Evolutionary conservation across 352 stramenopile species (phyloP), one percentile per base, ranked within the genome.

Genomic region (Thraustotheca clavata): DNA sequence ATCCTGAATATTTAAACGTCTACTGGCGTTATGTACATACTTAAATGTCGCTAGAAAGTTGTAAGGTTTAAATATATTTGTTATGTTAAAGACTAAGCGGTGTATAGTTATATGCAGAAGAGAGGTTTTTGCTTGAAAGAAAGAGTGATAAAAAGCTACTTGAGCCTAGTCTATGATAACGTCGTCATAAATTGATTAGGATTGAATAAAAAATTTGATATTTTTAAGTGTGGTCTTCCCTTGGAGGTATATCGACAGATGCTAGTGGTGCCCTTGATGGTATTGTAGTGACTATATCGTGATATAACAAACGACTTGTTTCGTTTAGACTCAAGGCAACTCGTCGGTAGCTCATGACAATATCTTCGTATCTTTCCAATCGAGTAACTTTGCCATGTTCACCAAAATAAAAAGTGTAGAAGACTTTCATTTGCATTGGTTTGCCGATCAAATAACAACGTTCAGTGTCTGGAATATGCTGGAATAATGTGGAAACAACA

Each of bases 321-420:
- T 52, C 43, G 8, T 9, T 18, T 14, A 52, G 43, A 18, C 43
- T 52, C 43, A 31, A 31, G 3, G 43, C 2, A 11, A 52, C 43
- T 14, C 43, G 43, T 6, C 43, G 43, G 43, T 52, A 52, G n/a
- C 43, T 31, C 43, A 52, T 52, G 11, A 52, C n/a, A 31, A 52
- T 31, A 31, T 52, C 43, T 52, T 52, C 43, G 43, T 26, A 52
- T 11, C 43, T 24, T 31, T 52, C 43, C 24, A 52, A 31, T 24
- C 43, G 43, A 14, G 43, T 52, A 31, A 52, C 43, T 31, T 52
- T 52, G 43, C 43, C 43, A 7, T 52, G 11, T 11, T 52, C 43
- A 11, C 43, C 43, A 52, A 52, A 52, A 18, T 52, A 52, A 7
- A 52, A 52, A 20, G 43, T 52, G 8, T 52, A 52, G n/a, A 11